Evolutionary conservation across 208 protist species (phyloP).

Genomic region (Crithidia bombi): DNA sequence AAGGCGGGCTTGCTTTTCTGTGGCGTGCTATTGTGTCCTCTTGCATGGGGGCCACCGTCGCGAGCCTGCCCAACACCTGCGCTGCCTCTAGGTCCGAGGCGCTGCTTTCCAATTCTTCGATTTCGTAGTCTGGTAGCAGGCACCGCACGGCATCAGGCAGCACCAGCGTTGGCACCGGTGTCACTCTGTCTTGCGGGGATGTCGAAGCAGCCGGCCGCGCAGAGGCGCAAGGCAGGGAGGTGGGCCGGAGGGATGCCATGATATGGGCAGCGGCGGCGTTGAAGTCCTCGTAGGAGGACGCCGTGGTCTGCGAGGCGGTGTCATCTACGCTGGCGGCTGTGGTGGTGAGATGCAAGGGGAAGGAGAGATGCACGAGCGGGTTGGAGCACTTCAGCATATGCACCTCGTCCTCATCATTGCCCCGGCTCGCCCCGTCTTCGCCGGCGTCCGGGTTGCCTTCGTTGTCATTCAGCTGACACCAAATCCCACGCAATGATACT

Average conservation of each 20-base stretch:
- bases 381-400: too few species aligned
- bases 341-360: too few species aligned
- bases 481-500: conserved; percentile 46
- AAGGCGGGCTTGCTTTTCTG: too few species aligned
- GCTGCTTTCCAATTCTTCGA: background rate
- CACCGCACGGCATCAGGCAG: background rate
- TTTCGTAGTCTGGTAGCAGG: background rate
- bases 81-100: background rate
- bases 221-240: background rate
- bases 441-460: background rate
- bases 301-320: background rate
- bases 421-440: background rate
- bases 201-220: background rate
- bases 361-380: background rate
- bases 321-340: background rate
- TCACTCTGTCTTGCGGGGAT: background rate
- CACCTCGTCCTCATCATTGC: background rate
- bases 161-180: background rate
- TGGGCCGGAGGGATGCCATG: background rate
- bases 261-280: background rate
- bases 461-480: conserved; percentile 22
- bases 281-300: background rate
- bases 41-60: too few species aligned
- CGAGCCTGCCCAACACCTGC: too few species aligned
- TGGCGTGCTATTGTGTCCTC: too few species aligned